Evolutionary conservation across 1,139 yeast species (phyloP), one percentile per base, ranked within the genome.

Genomic region (Yamadazyma diospyri): DNA sequence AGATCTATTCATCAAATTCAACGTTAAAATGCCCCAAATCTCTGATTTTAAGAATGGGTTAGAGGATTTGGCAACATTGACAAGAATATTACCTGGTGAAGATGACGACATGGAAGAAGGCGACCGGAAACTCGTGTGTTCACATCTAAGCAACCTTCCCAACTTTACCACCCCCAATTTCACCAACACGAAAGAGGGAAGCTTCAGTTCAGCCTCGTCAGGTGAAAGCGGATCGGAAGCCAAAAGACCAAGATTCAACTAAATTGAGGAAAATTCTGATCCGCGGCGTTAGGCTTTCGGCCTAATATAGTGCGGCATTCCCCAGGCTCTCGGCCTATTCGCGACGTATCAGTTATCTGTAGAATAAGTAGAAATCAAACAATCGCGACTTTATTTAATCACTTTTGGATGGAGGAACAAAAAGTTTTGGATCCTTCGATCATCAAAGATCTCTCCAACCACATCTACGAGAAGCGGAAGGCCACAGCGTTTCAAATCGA

Each of bases 401-500:
- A n/a, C n/a, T n/a, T n/a, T n/a, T n/a, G 12, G 4, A 61, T 61
- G 66, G 54, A 47, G 13, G 55, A 53, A 15, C 43, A 47, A 20
- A 55, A 50, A 34, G 60, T 67, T n/a, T 53, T 68, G 69, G 97
- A 89, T 43, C 76, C 78, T 47, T 72, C 86, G 17, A 76, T 88
- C 37, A 73, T 80, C 42, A 83, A 86, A 55, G 97, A 95, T 30
- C 72, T 92, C 33, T 79, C 84, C 45, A 96, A 94, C 57, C 81
- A 94, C 39, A 77, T 92, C 30, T 92, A 92, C 55, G 98, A 94
- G 50, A 89, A 88, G 59, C 76, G 99, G 32, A 92, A 92, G 54
- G 83, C 92, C 2, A 94, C 97, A 0, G 98, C 99, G 0, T 71
- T 84, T 42, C 96, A 88, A 52, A 69, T 92, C 32, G 98, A 92